phyloP scores from a whole-genome alignment of 2,329 filamentous ascomycete genomes.

The Colletotrichum brevisporum region DNA sequence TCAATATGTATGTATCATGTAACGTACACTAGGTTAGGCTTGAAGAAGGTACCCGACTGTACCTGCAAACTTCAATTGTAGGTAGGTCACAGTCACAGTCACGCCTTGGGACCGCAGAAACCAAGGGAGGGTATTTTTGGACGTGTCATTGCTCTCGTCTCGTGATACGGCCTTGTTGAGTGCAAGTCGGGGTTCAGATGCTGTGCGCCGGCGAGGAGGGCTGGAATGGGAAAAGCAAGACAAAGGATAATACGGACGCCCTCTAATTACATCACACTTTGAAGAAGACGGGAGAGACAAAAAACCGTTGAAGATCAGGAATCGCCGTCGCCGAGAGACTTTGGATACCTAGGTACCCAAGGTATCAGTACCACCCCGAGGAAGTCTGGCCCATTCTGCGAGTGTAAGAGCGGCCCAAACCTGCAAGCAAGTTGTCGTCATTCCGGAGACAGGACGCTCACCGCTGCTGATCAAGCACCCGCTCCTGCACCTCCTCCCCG shows the following conservation, averaged over 20 bases:
- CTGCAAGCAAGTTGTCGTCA: slow-evolving; percentile 35
- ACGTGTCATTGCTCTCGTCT: slow-evolving; percentile 22
- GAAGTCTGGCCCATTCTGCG: too few relatives aligned
- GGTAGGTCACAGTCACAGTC: neutral
- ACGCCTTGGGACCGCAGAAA: neutral
- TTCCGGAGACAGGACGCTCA: slow-evolving; percentile 23
- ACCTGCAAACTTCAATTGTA: too few relatives aligned
- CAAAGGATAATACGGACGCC: slow-evolving; percentile 6
- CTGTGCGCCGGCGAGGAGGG: too few relatives aligned
- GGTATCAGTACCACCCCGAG: too few relatives aligned
- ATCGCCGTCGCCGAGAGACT: slow-evolving; percentile 1
- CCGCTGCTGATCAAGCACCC: slow-evolving; percentile 36
- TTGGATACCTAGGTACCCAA: neutral
- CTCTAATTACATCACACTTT: neutral
- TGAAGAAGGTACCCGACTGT: too few relatives aligned
- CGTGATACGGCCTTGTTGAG: slow-evolving; percentile 1
- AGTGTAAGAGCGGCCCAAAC: neutral
- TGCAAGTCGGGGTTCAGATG: neutral
- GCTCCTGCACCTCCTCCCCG: neutral
- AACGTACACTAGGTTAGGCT: too few relatives aligned
- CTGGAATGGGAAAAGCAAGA: neutral
- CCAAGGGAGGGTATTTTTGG: slow-evolving; percentile 34
- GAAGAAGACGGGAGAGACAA: neutral
- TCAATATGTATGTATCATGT: too few relatives aligned
- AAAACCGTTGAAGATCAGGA: neutral